Evolutionary conservation across 2,329 filamentous ascomycete genomes (phyloP), one percentile per base, ranked within the genome.

Genomic region (Aureobasidium zeae): DNA sequence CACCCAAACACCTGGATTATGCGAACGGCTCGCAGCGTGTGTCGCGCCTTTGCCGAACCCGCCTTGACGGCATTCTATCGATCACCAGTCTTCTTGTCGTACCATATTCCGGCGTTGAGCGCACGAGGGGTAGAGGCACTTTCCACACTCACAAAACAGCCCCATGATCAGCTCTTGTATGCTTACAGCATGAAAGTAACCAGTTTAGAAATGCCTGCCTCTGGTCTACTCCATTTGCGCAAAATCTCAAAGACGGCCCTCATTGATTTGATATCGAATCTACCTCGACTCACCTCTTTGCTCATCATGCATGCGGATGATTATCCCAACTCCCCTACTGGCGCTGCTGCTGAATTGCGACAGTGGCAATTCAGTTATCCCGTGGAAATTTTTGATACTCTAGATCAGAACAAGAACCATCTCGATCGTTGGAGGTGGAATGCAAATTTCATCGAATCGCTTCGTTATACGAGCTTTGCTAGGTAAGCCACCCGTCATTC

Each of bases 291-390:
- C 12, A 72, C 73, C 39, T 73, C 80, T 36, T 63, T 95, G 22
- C 76, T 86, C 46, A 71, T 94, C 12, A 81, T 79, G 49, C 83
- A 88, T 52, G 73, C 72, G 9, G 68, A 74, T 36, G 84, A 93
- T 54, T 65, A 75, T 49, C 71, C 81, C 2, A n/a, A n/a, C n/a
- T n/a, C n/a, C n/a, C 82, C 82, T 0, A 86, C 79, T 57, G 69
- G 81, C 25, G 65, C 79, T 4, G 64, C 67, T 20, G 28, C 26
- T 6, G 70, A 66, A 36, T 61, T 61, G 12, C 60, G 62, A 30
- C 55, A 80, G 49, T 93, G 84, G 83, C 70, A 70, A 12, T n/a
- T n/a, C n/a, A n/a, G n/a, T n/a, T 88, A 91, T 56, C 73, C 81
- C 9, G 60, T 69, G 5, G 65, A 72, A 4, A 62, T 94, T 0